Percentiles rank a stretch among this genome's conserved stretches.
Evolutionary conservation across 306 rosid species (phyloP).

Genomic region (Herpetospermum pedunculosum): DNA sequence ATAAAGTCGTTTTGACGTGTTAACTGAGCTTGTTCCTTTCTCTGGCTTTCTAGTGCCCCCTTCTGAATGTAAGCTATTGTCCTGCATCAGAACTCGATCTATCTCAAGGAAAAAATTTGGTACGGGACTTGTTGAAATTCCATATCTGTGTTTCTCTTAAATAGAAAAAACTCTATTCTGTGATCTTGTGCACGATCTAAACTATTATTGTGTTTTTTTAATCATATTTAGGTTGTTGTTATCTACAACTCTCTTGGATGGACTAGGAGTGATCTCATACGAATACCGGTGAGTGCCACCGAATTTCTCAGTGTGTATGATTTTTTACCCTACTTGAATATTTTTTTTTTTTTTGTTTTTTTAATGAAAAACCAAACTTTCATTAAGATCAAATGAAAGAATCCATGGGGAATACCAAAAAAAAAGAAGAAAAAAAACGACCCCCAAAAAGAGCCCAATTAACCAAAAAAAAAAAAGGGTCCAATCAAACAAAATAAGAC

Average conservation of each 20-base stretch:
- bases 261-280: conserved; percentile 33
- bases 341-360: too few species aligned
- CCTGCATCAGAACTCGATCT: conserved; percentile 43
- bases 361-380: neutral
- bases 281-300: conserved; percentile 35
- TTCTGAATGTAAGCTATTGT: conserved; percentile 43
- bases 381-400: neutral
- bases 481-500: neutral
- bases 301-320: neutral
- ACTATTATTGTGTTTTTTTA: neutral
- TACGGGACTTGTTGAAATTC: conserved; percentile 10
- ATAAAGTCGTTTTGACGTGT: neutral
- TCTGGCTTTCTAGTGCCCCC: conserved; percentile 32
- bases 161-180: neutral
- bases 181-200: conserved; percentile 7
- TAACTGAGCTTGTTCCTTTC: neutral
- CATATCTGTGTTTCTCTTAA: neutral
- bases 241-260: conserved; percentile 51
- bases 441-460: neutral
- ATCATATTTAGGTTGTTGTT: conserved; percentile 23
- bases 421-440: neutral
- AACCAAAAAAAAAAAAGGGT: neutral
- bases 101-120: conserved; percentile 40
- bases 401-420: neutral
- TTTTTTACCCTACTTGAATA: neutral